Evolutionary conservation across 2,329 filamentous ascomycete genomes (phyloP), one percentile per base, ranked within the genome.

Genomic region (Aspergillus viridinutans): DNA sequence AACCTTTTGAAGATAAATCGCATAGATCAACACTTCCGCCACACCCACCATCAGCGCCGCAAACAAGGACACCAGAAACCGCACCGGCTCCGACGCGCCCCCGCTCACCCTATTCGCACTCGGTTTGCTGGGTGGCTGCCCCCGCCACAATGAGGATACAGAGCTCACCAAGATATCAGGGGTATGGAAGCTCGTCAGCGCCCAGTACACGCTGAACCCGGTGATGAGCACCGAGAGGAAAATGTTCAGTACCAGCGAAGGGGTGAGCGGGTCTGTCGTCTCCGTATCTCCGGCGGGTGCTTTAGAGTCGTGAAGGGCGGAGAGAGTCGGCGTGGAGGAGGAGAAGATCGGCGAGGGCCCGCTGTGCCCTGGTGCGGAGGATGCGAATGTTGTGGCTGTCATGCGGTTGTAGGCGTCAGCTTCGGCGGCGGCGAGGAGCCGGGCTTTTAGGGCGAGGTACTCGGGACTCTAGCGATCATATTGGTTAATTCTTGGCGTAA

Each of bases 381-480:
- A 73, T 17, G 32, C 6, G 32, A 38, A 38, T 38, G 32, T 38
- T 38, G 14, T 17, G 1, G 78, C 74, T 1, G 88, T 76, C 86
- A 97, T 91, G 69, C 87, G 85, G 64, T 90, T 84, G 78, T 97
- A 99, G 53, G 85, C 82, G 59, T 88, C 85, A 63, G 86, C 83
- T 78, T 97, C 92, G 76, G 93, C 89, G 67, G 94, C 87, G 58
- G 83, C 85, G 61, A 91, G 90, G 21, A 99, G 85, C 17, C 88
- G 86, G 25, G 86, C 86, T 91, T 97, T 97, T 1, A 96, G 80
- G 6, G 87, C 88, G 72, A 90, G 90, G 77, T 93, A 97, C 75
- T 96, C 89, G 7, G 86, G 78, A 1, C 85, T 95, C 69, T 69
- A 14, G 32, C 1, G 14, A 35, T n/a, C 38, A 6, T 32, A 14